Percentiles rank a stretch among this genome's conserved stretches.
phyloP scores from a whole-genome alignment of 2,329 filamentous ascomycete species.

The Botrytis byssoidea region DNA sequence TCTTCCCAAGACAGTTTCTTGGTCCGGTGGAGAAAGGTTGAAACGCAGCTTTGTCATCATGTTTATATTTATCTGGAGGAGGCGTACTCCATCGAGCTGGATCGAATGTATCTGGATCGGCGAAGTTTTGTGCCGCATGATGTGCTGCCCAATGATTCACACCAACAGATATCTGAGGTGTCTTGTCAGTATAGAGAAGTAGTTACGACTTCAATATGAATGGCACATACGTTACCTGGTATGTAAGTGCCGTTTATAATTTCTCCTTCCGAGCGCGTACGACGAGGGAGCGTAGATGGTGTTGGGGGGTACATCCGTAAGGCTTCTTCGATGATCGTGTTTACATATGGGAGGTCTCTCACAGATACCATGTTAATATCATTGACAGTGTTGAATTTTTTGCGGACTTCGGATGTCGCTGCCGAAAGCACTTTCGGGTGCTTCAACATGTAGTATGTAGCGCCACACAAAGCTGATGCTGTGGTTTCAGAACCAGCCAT shows the following conservation, averaged over 20 bases:
- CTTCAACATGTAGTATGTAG: conserved; percentile 30
- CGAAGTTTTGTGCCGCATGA: conserved; percentile 1
- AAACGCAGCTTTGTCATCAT: conserved; percentile 17
- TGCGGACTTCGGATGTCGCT: no score
- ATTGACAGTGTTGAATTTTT: no score
- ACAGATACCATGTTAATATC: no score
- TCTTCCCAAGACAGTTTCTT: conserved; percentile 13
- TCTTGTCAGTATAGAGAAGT: background rate
- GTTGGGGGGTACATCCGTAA: conserved; percentile 17
- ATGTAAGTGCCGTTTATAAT: conserved; percentile 22
- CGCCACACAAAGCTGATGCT: conserved; percentile 2
- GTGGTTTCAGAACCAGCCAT: conserved; percentile 23
- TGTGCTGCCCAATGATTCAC: background rate
- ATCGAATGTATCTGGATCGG: conserved; percentile 34
- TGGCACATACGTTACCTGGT: conserved; percentile 13
- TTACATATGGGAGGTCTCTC: no score
- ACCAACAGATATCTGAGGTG: conserved; percentile 19
- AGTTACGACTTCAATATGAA: background rate
- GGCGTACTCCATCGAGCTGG: conserved; percentile 39
- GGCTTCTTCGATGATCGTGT: conserved; percentile 7
- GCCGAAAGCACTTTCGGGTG: conserved; percentile 35
- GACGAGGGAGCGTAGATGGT: background rate
- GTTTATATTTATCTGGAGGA: conserved; percentile 1
- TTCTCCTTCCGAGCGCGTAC: conserved; percentile 30
- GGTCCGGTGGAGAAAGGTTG: conserved; percentile 16